Base-by-base conservation (phyloP, 225 moss, liverwort and hornwort species). In the Physcomitrellopsis africana region DNA sequence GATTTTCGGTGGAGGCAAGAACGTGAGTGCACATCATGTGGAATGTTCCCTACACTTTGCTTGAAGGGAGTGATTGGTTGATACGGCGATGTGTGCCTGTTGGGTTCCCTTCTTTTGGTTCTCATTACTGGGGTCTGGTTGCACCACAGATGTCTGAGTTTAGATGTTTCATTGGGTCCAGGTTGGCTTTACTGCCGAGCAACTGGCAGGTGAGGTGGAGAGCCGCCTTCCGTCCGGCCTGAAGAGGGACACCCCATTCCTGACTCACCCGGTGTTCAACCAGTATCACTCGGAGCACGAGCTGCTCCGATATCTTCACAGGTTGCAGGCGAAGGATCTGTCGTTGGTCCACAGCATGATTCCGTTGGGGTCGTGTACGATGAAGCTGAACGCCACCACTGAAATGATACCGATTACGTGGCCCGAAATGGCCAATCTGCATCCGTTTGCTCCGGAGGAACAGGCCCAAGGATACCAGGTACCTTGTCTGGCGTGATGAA, bases 281-380 rank as follows among this genome's bases (percentile, higher is more conserved):
- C 85, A 88, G 87, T 91, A 81, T 69, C 97, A 97, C 83, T 94
- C 97, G 17, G 97, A 97, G 93, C 94, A 97, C 62, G 97, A 97
- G 93, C 80, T 97, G 58, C 78, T 94, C 46, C 88, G 97, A 7
- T 97, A 97, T 60, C 90, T 97, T 43, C 15, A 92, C 75, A 87
- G 94, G 77, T 69, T 97, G 66, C 97, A 97, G 79, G 90, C 94
- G 2, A 94, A 93, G 77, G 97, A 97, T 67, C 69, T 97, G 80
- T 97, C 97, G 26, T 60, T 97, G 70, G 88, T 88, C 44, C 97
- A 97, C 77, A 97, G 97, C 87, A 97, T 97, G 97, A 97, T 97
- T 75, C 94, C 97, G 8, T 84, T 97, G 72, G 97, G 97, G 19
- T 94, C 94, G 44, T 97, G 97, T 82, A 97, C 97, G 60, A 97